These are phyloP conservation scores for Orbilia oligospora DNA, from an alignment of 2,329 filamentous ascomycete genomes.

Conservation along the genomic window DNA sequence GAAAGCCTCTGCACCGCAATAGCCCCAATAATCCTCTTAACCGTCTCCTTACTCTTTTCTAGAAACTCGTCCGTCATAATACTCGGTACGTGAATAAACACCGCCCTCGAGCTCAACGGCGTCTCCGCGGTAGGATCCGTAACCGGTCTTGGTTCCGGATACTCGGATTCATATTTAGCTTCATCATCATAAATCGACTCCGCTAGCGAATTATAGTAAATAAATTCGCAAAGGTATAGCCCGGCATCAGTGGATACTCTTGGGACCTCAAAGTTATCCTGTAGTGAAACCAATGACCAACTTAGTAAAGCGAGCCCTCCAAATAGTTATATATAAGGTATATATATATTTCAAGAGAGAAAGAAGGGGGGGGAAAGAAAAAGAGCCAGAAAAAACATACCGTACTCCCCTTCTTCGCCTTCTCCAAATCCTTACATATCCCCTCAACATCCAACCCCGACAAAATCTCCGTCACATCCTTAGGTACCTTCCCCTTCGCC, in stretches of 20 bases:
- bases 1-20: slow-evolving; percentile 51
- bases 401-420: slow-evolving; percentile 26
- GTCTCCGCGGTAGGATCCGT: slow-evolving; percentile 29
- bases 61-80: slow-evolving; percentile 29
- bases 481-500: slow-evolving; percentile 44
- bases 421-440: slow-evolving; percentile 39
- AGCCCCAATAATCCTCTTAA: slow-evolving; percentile 56
- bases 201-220: slow-evolving; percentile 54
- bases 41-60: slow-evolving; percentile 41
- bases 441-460: slow-evolving; percentile 46
- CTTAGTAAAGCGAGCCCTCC: not conserved
- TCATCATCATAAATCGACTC: slow-evolving; percentile 40
- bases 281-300: not conserved
- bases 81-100: slow-evolving; percentile 55
- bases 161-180: slow-evolving; percentile 43
- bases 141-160: slow-evolving; percentile 42
- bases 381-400: not conserved
- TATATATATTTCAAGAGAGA: too few species aligned
- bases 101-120: slow-evolving; percentile 45
- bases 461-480: slow-evolving; percentile 36
- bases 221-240: slow-evolving; percentile 55
- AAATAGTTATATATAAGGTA: too few species aligned
- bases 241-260: slow-evolving; percentile 40
- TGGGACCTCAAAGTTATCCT: slow-evolving; percentile 41
- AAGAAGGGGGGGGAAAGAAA: too few species aligned